A percentile compares a stretch with the other conserved stretches of the same genome.
Conservation (phyloP, 2,329 filamentous ascomycete genomes). For the Alternaria sp. region DNA sequence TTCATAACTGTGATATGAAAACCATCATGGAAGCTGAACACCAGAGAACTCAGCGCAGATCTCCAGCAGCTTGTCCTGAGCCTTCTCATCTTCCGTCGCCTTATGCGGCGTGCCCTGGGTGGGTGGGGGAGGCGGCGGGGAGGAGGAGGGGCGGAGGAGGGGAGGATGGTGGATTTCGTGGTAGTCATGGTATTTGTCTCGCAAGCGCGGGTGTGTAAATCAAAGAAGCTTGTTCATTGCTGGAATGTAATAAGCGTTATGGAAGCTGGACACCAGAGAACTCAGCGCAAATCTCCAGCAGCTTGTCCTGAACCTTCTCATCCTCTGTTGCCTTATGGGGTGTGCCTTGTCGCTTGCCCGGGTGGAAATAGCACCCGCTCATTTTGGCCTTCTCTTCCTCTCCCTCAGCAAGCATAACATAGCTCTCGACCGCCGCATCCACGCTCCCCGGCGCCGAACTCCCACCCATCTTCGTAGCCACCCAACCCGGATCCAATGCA, state of each 20-base stretch:
- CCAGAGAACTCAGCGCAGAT: constrained; percentile 47
- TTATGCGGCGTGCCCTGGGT: constrained; percentile 32
- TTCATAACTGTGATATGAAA: too few relatives aligned
- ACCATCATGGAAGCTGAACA: constrained; percentile 32
- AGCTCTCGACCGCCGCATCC: constrained; percentile 56
- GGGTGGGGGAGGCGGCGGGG: too few relatives aligned
- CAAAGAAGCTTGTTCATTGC: too few relatives aligned
- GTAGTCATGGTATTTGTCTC: too few relatives aligned
- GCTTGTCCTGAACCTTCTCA: constrained; percentile 51
- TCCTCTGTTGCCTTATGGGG: constrained; percentile 43
- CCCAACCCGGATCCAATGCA: constrained; percentile 61
- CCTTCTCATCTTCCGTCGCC: constrained; percentile 43
- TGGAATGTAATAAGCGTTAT: background rate
- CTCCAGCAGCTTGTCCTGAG: constrained; percentile 55
- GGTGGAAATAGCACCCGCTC: constrained; percentile 50
- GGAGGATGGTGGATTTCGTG: too few relatives aligned
- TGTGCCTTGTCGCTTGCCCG: constrained; percentile 35
- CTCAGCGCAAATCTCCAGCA: constrained; percentile 50
- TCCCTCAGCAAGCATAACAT: constrained; percentile 57
- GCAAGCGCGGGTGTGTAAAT: too few relatives aligned
- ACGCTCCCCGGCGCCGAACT: constrained; percentile 54
- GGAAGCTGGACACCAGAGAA: constrained; percentile 45
- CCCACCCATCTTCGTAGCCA: constrained; percentile 63
- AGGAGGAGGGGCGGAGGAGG: too few relatives aligned
- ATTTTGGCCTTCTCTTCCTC: constrained; percentile 32